Evolutionary conservation across 225 moss, liverwort and hornwort species (phyloP).

Genomic region (Neckera pumila): DNA sequence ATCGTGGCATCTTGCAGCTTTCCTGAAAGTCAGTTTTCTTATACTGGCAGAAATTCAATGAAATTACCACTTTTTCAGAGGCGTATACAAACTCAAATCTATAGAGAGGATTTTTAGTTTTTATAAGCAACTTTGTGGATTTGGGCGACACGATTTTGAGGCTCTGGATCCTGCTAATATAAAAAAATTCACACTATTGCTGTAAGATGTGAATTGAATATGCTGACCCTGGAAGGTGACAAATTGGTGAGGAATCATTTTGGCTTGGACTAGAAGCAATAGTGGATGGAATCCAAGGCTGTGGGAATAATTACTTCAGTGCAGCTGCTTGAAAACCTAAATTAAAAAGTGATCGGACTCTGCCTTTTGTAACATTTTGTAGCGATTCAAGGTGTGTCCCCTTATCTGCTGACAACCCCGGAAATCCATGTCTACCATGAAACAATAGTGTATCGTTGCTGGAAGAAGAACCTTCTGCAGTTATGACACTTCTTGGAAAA

Average conservation of each 20-base stretch:
- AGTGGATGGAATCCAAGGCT: background rate
- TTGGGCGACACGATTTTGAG: background rate
- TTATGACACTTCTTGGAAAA: background rate
- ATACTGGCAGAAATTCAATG: background rate
- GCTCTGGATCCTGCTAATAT: background rate
- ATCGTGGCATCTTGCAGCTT: background rate
- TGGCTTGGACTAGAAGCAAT: background rate
- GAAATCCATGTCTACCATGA: background rate
- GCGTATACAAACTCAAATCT: background rate
- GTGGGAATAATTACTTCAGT: background rate
- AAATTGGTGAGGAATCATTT: background rate
- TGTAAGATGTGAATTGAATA: background rate
- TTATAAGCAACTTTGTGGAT: too few species aligned
- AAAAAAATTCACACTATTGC: background rate
- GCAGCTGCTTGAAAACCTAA: background rate
- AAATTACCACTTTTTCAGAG: background rate
- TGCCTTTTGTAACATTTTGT: background rate
- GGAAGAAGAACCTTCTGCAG: background rate
- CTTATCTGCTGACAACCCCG: background rate
- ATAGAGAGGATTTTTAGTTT: background rate
- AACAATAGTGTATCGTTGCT: background rate
- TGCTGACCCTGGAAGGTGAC: background rate
- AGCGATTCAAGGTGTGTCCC: background rate
- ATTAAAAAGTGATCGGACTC: background rate
- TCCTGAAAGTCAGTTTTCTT: background rate